Conservation (phyloP, 1,284 basidiomycete genomes). For the Leccinum solheimii region DNA sequence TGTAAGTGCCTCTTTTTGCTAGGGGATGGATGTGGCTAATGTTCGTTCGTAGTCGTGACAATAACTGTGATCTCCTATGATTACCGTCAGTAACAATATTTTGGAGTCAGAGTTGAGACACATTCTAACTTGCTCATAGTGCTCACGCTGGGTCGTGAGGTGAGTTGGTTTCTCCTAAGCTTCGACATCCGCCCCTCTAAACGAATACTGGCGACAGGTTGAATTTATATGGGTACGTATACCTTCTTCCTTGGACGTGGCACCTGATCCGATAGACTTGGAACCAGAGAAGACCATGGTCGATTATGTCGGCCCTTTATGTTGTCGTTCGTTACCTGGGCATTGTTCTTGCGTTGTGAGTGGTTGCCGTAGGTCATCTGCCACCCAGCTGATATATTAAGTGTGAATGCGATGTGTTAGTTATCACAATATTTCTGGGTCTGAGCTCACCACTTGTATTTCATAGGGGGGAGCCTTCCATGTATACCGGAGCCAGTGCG, state of each 20-base stretch:
- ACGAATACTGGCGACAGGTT: constrained; percentile 1
- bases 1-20: background rate
- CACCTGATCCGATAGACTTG: background rate
- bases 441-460: background rate
- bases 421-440: background rate
- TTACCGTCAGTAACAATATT: constrained; percentile 3
- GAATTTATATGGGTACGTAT: constrained; percentile 9
- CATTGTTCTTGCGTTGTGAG: constrained; percentile 8
- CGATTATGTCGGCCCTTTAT: constrained; percentile 9
- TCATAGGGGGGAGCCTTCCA: constrained; percentile 1
- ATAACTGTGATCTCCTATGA: constrained; percentile 5
- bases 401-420: constrained; percentile 3
- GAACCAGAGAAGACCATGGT: constrained; percentile 6
- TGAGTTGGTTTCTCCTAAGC: background rate
- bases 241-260: background rate
- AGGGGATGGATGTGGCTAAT: background rate
- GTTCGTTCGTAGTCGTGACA: background rate
- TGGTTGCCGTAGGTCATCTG: background rate
- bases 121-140: background rate
- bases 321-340: constrained; percentile 8
- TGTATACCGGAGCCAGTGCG: constrained; percentile 4
- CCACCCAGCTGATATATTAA: background rate
- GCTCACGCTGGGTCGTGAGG: constrained; percentile 6
- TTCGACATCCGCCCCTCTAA: background rate
- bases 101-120: background rate